Evolutionary conservation across 805 yeast genomes (phyloP).

Genomic region (Cyberlindnera euphorbiiphila): DNA sequence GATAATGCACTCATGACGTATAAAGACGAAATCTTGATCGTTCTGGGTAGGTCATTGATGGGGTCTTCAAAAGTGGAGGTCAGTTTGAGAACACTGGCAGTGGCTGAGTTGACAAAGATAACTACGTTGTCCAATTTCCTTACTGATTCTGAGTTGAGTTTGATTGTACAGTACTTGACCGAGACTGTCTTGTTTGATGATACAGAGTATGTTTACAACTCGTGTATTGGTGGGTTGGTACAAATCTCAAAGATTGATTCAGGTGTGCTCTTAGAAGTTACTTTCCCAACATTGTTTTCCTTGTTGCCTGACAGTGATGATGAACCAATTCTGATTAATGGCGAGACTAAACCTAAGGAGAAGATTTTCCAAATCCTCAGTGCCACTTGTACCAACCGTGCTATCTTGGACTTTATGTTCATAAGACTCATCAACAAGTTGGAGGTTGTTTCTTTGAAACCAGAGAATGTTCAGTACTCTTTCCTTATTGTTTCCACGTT

Average conservation of each 20-base stretch:
- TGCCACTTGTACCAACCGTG: constrained; percentile 30
- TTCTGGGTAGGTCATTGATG: constrained; percentile 66
- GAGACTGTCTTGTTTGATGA: constrained; percentile 53
- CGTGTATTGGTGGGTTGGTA: constrained; percentile 53
- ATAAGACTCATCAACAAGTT: constrained; percentile 36
- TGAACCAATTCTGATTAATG: constrained; percentile 26
- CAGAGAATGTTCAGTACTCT: constrained; percentile 16
- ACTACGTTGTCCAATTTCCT: constrained; percentile 48
- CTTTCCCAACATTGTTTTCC: constrained; percentile 49
- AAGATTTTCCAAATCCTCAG: constrained; percentile 25
- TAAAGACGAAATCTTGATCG: constrained; percentile 65
- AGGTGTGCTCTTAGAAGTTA: constrained; percentile 43
- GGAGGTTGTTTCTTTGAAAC: constrained; percentile 15
- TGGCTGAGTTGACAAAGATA: constrained; percentile 59
- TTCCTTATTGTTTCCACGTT: constrained; percentile 20
- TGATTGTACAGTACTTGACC: constrained; percentile 61
- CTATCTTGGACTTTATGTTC: constrained; percentile 35
- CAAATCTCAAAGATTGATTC: constrained; percentile 36
- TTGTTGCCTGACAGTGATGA: constrained; percentile 45
- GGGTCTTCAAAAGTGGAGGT: constrained; percentile 66
- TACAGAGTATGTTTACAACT: constrained; percentile 48
- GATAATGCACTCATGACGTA: constrained; percentile 8
- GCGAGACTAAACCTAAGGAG: constrained; percentile 25
- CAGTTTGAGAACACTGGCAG: constrained; percentile 61
- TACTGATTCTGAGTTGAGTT: constrained; percentile 48